phyloP scores from a whole-genome alignment of 495 filamentous ascomycete genomes.

The Neurospora discreta region DNA sequence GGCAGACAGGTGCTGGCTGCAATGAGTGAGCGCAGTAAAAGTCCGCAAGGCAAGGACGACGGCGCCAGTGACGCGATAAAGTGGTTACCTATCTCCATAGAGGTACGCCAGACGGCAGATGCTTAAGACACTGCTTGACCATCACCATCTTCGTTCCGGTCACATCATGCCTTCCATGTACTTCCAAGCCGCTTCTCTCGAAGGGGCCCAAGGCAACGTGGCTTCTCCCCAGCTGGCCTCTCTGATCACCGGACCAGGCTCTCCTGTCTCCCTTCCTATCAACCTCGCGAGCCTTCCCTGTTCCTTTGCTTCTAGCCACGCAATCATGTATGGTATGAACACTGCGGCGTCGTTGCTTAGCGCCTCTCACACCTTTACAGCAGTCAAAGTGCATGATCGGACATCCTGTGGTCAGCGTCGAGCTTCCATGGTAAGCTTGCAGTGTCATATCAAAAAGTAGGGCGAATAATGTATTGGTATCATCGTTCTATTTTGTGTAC shows the following conservation, averaged over 20 bases:
- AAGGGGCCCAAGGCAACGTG: background rate
- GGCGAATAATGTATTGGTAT: background rate
- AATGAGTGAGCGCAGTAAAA: background rate
- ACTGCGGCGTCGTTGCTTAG: background rate
- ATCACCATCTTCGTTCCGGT: background rate
- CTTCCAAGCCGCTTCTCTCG: background rate
- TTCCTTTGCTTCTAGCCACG: background rate
- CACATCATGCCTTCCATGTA: background rate
- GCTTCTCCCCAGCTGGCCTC: background rate
- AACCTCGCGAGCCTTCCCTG: background rate
- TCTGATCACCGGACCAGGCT: background rate
- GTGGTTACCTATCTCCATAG: background rate
- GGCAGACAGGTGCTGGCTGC: background rate
- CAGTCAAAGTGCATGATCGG: background rate
- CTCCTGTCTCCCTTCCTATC: background rate
- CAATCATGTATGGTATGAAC: background rate
- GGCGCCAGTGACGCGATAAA: background rate
- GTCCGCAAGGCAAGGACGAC: background rate
- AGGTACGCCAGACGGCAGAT: too few species aligned
- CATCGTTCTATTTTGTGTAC: background rate
- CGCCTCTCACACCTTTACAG: background rate
- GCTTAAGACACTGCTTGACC: background rate
- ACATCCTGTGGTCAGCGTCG: background rate
- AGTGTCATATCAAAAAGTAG: background rate
- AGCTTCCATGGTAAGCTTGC: too few species aligned